A percentile compares a stretch with the other conserved stretches of the same genome.
These are phyloP conservation scores for Cadophora gregata DNA, from an alignment of 2,329 filamentous ascomycete species.

Conservation along the genomic window DNA sequence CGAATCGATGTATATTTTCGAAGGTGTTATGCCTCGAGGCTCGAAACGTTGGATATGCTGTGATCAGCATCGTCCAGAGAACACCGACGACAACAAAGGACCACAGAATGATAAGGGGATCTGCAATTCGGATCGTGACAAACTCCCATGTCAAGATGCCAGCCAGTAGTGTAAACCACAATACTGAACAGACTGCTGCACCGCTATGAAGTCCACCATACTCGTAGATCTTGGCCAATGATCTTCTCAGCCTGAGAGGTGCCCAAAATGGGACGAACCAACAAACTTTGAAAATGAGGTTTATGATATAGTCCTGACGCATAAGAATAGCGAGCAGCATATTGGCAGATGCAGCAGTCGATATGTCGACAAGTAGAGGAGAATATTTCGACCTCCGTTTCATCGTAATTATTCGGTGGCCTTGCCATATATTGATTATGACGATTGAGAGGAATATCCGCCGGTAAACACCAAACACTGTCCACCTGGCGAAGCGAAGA, in stretches of 20 bases:
- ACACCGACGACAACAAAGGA: constrained; percentile 48
- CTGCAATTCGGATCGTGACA: constrained; percentile 27
- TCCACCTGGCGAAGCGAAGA: constrained; percentile 35
- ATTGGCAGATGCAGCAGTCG: constrained; percentile 47
- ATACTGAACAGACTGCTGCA: constrained; percentile 53
- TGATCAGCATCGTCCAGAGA: constrained; percentile 54
- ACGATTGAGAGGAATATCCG: constrained; percentile 61
- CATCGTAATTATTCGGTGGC: constrained; percentile 48
- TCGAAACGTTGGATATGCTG: constrained; percentile 58
- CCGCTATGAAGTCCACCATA: constrained; percentile 60
- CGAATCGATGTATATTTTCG: constrained; percentile 62
- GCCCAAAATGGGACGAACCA: constrained; percentile 54
- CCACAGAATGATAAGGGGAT: constrained; percentile 34
- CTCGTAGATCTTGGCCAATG: constrained; percentile 58
- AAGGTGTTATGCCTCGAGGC: constrained; percentile 59
- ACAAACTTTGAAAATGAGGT: constrained; percentile 53
- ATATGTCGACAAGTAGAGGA: constrained; percentile 34
- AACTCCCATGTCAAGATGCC: constrained; percentile 37
- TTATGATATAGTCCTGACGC: constrained; percentile 60
- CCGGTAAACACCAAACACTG: constrained; percentile 59
- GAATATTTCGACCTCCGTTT: constrained; percentile 33
- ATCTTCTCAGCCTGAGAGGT: constrained; percentile 56
- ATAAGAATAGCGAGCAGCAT: constrained; percentile 56
- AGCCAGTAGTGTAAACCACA: constrained; percentile 54
- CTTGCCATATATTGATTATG: constrained; percentile 53